Evolutionary conservation across 768 basidiomycete genomes (phyloP), one percentile per base, ranked within the genome.

Genomic region (Mycena maculata): DNA sequence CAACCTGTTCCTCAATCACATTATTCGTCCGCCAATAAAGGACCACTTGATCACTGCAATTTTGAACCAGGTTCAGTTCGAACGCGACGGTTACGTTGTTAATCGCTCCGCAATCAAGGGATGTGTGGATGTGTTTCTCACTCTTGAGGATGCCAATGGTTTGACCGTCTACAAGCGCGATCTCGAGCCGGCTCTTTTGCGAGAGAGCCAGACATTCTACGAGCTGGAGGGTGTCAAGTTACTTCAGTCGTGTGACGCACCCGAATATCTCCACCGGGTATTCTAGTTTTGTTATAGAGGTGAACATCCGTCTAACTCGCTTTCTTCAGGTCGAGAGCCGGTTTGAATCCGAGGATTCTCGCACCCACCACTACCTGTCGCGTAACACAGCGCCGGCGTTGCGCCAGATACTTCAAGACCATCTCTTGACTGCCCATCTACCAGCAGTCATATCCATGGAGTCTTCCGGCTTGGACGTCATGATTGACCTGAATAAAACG

Each of bases 21-120:
- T 98, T 74, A 88, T 96, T 69, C 84, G 85, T 53, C 82, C 88
- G 44, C 90, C 95, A 53, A 96, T 99, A 79, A 89, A 92, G 71
- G 88, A 90, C 31, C 93, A 95, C 72, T 78, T 99, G 68, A 84
- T 94, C 66, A 81, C 86, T 12, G 93, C 94, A n/a, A 85, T 98
- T 55, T 85, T 99, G 52, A 87, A 86, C 31, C 93, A 96, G 79
- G 90, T 99, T 60, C 92, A 89, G 66, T 88, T 94, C 58, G 98
- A 99, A 73, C 91, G 98, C 18, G 92, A 96, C 68, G 96, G 96
- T 27, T 93, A 92, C 74, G 87, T 87, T 49, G 95, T 99, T 74
- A 94, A 94, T 73, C 91, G 93, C n/a, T 94, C 95, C 2, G 90
- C 93, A 3, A 89, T 98, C 56, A 92, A 94, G 74, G 92, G 92